Conservation (phyloP, 2,329 filamentous ascomycete genomes). For the Cercospora sp. region DNA sequence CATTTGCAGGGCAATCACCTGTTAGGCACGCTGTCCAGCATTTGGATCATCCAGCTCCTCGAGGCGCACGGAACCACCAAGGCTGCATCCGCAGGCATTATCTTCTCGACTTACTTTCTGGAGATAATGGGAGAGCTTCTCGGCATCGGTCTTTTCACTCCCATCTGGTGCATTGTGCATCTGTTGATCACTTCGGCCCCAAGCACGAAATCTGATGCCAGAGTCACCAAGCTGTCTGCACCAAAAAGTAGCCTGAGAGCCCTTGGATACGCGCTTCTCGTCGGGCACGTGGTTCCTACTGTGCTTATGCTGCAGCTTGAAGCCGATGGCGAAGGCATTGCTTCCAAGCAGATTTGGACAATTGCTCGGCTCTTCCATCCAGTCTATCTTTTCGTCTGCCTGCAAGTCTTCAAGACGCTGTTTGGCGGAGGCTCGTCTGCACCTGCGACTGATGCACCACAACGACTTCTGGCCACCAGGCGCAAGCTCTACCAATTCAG, state of each 20-base stretch:
- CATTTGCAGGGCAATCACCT: conserved; percentile 28
- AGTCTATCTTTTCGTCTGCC: conserved; percentile 18
- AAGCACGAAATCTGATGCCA: conserved; percentile 5
- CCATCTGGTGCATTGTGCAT: conserved; percentile 27
- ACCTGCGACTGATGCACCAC: conserved; percentile 1
- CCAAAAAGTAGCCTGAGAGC: conserved; percentile 17
- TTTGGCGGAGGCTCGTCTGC: conserved; percentile 3
- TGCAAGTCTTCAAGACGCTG: conserved; percentile 4
- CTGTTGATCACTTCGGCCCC: conserved; percentile 19
- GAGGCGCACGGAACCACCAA: conserved; percentile 23
- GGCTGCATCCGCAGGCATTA: conserved; percentile 4
- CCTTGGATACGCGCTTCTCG: conserved; percentile 25
- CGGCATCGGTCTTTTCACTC: conserved; percentile 28
- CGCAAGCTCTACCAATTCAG: conserved; percentile 27
- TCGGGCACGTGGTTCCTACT: conserved; percentile 27
- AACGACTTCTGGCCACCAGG: conserved; percentile 12
- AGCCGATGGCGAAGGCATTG: conserved; percentile 22
- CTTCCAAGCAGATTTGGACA: conserved; percentile 28
- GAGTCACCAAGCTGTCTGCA: conserved; percentile 4
- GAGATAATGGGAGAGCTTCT: conserved; percentile 29
- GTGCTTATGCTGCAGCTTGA: conserved; percentile 25
- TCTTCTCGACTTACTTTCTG: conserved; percentile 24
- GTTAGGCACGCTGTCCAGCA: conserved; percentile 24
- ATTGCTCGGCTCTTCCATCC: conserved; percentile 29
- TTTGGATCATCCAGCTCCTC: conserved; percentile 27